Evolutionary conservation across 2,329 filamentous ascomycete genomes (phyloP).

Genomic region (Venturia carpophila): DNA sequence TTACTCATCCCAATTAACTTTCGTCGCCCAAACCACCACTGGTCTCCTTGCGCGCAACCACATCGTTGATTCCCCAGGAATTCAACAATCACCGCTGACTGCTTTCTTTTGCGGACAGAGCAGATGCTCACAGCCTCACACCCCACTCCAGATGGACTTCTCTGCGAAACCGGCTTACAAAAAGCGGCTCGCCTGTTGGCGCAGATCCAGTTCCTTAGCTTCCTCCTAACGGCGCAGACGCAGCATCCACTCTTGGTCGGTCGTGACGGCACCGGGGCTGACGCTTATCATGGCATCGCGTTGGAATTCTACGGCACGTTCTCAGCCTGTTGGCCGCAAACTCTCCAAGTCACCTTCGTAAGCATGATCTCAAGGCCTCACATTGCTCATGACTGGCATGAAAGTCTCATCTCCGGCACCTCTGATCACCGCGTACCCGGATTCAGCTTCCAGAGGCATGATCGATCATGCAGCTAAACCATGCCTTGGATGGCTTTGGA

Average conservation of each 20-base stretch:
- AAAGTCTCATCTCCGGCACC: not conserved
- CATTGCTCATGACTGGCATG: not conserved
- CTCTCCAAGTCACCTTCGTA: not conserved
- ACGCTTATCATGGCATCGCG: not conserved
- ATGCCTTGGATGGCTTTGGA: not conserved
- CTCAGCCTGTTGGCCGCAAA: constrained; percentile 1
- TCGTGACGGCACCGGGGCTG: not conserved
- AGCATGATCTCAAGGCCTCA: not conserved
- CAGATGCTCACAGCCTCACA: not conserved
- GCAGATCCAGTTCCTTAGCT: not conserved
- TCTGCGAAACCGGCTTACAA: constrained; percentile 8
- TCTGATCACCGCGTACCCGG: constrained; percentile 1
- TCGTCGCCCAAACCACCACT: no score
- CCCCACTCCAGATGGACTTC: not conserved
- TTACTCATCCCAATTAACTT: no score
- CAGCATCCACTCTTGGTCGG: constrained; percentile 6
- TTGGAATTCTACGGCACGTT: not conserved
- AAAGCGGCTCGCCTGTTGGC: constrained; percentile 8
- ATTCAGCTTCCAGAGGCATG: constrained; percentile 9
- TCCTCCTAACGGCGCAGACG: not conserved
- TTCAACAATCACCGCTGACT: not conserved
- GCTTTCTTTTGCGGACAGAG: not conserved
- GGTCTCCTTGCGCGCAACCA: not conserved
- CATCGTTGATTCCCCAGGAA: not conserved
- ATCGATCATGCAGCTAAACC: constrained; percentile 5